A percentile compares a stretch with the other conserved stretches of the same genome.
Evolutionary conservation across 2,329 filamentous ascomycete genomes (phyloP).

Genomic region (Aspergillus awamori): DNA sequence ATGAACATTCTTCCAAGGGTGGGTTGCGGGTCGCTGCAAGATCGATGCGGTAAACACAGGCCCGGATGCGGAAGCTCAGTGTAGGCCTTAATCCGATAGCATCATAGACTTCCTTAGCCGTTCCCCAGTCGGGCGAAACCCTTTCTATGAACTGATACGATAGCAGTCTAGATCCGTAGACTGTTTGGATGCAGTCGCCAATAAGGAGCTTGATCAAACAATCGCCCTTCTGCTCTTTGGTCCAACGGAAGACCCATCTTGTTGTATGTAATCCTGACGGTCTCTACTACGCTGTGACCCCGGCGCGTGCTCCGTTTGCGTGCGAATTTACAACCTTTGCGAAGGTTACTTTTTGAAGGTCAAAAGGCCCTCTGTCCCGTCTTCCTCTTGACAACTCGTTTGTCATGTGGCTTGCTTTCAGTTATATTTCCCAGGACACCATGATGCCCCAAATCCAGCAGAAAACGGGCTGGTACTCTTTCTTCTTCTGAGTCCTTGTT

Average conservation of each 20-base stretch:
- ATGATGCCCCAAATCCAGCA: constrained; percentile 24
- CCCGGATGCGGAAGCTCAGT: constrained; percentile 32
- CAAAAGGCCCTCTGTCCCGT: constrained; percentile 30
- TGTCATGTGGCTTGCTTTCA: constrained; percentile 31
- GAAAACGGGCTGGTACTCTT: constrained; percentile 16
- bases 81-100: constrained; percentile 12
- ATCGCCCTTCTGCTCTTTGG: constrained; percentile 1
- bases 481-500: constrained; percentile 21
- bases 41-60: constrained; percentile 28
- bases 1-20: constrained; percentile 4
- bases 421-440: constrained; percentile 28
- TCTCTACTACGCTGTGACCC: constrained; percentile 29
- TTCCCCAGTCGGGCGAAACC: not conserved
- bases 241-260: not conserved
- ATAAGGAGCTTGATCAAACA: not conserved
- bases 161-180: constrained; percentile 2
- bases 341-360: constrained; percentile 30
- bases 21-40: not conserved
- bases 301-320: constrained; percentile 34
- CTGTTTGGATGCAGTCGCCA: constrained; percentile 13
- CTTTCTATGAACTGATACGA: not conserved
- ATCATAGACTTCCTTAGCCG: constrained; percentile 15
- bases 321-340: constrained; percentile 20
- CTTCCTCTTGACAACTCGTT: constrained; percentile 15
- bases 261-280: constrained; percentile 38